Evolutionary conservation across 192 early-diverging fungal genomes (phyloP).

Genomic region (Backusella parvicylindrica): DNA sequence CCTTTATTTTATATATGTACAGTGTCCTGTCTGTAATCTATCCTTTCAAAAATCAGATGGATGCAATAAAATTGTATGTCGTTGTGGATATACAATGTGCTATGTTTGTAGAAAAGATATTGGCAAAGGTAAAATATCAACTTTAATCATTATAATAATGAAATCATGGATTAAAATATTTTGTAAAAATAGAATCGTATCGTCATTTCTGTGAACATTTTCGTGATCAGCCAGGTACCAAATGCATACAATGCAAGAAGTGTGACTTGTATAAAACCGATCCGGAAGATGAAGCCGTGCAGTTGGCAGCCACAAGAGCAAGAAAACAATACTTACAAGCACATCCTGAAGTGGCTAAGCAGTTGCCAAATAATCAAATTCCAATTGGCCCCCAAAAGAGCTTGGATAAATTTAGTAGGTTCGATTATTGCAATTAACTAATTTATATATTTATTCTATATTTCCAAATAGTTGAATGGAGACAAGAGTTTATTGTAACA

Average conservation of each 20-base stretch:
- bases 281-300: conserved; percentile 41
- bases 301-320: conserved; percentile 44
- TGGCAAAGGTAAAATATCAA: conserved; percentile 18
- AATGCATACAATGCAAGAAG: conserved; percentile 46
- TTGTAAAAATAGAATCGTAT: conserved; percentile 40
- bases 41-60: conserved; percentile 56
- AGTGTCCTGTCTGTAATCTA: conserved; percentile 55
- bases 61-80: conserved; percentile 64
- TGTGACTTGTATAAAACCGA: conserved; percentile 58
- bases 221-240: conserved; percentile 43
- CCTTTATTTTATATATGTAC: neutral
- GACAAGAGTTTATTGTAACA: conserved; percentile 10
- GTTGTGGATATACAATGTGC: conserved; percentile 61
- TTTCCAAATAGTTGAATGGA: conserved; percentile 7
- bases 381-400: conserved; percentile 13
- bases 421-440: neutral
- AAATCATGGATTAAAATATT: neutral
- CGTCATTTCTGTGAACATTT: conserved; percentile 63
- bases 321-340: conserved; percentile 37
- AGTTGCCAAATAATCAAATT: neutral
- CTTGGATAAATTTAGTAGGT: conserved; percentile 11
- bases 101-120: conserved; percentile 63
- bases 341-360: conserved; percentile 25
- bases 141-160: neutral
- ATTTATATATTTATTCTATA: neutral